Evolutionary conservation across 2,329 filamentous ascomycete species (phyloP), one percentile per base, ranked within the genome.

Genomic region (Venturia pyrina): DNA sequence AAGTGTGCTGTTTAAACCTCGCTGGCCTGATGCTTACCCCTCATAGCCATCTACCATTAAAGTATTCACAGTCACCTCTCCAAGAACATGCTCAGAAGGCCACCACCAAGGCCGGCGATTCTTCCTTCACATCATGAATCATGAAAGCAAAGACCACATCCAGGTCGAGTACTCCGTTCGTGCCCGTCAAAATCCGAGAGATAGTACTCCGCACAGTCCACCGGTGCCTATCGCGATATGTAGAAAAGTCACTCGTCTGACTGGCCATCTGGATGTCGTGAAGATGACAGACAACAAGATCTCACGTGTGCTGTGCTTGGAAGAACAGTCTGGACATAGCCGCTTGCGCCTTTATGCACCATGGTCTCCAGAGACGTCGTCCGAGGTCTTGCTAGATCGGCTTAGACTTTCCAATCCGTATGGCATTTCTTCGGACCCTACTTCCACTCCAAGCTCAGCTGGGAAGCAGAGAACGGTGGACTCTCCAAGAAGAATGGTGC

Each of bases 91-190:
- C 44, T 34, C 7, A 8, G 65, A 64, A 21, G 21, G 28, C n/a
- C 24, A 50, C 17, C 34, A 57, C 21, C 41, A 56, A 10, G 46
- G 48, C 15, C 46, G 41, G 19, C 64, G 66, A 11, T 66, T 76
- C 15, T 76, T 73, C 66, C 48, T 78, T 17, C 76, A 77, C 67
- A 74, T 78, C 61, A 70, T 73, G 32, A 73, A 77, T 65, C 67
- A 71, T 13, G 72, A 75, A 28, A 68, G 74, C 32, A 68, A 69
- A 53, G 68, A 72, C 44, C 75, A 75, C 2, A 66, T 78, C 1
- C 74, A 77, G 56, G 73, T 73, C 57, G 75, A 77, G 60, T 70
- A 77, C 24, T 71, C 72, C 11, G 71, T 78, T 28, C 32, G 11
- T 5, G 17, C 41, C 17, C 53, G 56, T 8, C 46, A 59, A 28